Percentiles rank a stretch among this genome's conserved stretches.
phyloP scores from a whole-genome alignment of 2,329 filamentous ascomycete species.

The Penicillium sclerotiorum region DNA sequence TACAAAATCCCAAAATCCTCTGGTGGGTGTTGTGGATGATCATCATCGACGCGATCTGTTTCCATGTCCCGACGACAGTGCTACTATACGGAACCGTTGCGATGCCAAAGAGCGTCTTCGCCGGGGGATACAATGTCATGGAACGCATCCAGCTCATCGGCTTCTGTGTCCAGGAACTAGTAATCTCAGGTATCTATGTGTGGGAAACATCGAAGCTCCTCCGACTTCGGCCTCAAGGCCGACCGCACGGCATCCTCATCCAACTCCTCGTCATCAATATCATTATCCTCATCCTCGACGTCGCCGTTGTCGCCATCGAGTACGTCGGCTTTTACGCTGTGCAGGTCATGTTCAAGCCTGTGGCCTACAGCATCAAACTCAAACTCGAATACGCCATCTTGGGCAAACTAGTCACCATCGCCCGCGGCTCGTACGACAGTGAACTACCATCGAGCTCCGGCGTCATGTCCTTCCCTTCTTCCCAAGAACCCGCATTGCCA shows the following conservation, averaged over 20 bases:
- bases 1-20: constrained; percentile 39
- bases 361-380: constrained; percentile 44
- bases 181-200: constrained; percentile 56
- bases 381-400: constrained; percentile 61
- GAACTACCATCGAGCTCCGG: constrained; percentile 17
- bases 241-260: constrained; percentile 22
- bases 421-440: constrained; percentile 10
- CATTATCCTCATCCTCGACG: constrained; percentile 50
- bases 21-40: constrained; percentile 47
- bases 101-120: constrained; percentile 18
- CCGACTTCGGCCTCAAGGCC: constrained; percentile 21
- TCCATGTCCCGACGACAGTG: constrained; percentile 45
- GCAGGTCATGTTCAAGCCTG: constrained; percentile 45
- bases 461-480: constrained; percentile 14
- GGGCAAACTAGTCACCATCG: constrained; percentile 43
- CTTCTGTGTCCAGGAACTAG: constrained; percentile 57
- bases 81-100: constrained; percentile 41
- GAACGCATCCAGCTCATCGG: constrained; percentile 57
- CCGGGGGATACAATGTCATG: constrained; percentile 42
- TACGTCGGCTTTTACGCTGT: constrained; percentile 44
- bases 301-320: constrained; percentile 44
- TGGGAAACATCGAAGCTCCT: constrained; percentile 46
- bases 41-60: constrained; percentile 42
- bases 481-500: neutral
- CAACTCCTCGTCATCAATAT: constrained; percentile 57